phyloP scores from a whole-genome alignment of 2,329 filamentous ascomycete species.

The Tolypocladium tropicale region DNA sequence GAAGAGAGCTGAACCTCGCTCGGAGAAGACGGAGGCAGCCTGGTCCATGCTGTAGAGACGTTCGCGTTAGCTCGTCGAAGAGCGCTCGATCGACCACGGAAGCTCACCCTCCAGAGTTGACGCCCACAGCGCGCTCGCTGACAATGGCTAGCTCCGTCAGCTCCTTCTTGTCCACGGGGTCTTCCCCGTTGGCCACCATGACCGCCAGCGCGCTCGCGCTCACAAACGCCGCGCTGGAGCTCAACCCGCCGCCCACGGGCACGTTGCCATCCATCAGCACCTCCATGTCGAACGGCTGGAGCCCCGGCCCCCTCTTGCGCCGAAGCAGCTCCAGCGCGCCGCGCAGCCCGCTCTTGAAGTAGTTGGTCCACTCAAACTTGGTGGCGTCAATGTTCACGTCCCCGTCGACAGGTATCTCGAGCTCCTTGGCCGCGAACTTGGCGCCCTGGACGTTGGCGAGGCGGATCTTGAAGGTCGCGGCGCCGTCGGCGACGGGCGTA shows the following conservation, averaged over 20 bases:
- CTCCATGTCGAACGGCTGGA: constrained; percentile 66
- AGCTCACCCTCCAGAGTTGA: constrained; percentile 84
- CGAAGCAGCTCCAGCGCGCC: constrained; percentile 72
- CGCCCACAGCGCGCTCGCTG: constrained; percentile 85
- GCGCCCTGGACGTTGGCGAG: constrained; percentile 69
- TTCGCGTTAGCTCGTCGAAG: background rate
- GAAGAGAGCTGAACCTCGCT: constrained; percentile 76
- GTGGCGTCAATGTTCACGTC: constrained; percentile 74
- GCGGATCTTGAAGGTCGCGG: constrained; percentile 54
- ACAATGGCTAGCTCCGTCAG: constrained; percentile 89
- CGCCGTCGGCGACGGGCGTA: constrained; percentile 35
- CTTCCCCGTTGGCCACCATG: constrained; percentile 73
- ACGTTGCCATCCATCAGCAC: constrained; percentile 87
- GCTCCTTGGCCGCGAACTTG: constrained; percentile 68
- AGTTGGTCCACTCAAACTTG: constrained; percentile 92
- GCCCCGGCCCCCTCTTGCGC: constrained; percentile 50
- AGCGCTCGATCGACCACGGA: background rate
- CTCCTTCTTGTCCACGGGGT: constrained; percentile 77
- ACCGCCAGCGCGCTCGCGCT: constrained; percentile 83
- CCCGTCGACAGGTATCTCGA: constrained; percentile 54
- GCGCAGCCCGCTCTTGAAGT: constrained; percentile 86
- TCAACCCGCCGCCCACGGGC: constrained; percentile 82
- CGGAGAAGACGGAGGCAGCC: constrained; percentile 86
- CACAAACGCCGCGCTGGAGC: constrained; percentile 88
- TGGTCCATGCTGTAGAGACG: constrained; percentile 72